Base-by-base conservation (phyloP, 106 monocot genomes). In the Gastrodia elata region DNA sequence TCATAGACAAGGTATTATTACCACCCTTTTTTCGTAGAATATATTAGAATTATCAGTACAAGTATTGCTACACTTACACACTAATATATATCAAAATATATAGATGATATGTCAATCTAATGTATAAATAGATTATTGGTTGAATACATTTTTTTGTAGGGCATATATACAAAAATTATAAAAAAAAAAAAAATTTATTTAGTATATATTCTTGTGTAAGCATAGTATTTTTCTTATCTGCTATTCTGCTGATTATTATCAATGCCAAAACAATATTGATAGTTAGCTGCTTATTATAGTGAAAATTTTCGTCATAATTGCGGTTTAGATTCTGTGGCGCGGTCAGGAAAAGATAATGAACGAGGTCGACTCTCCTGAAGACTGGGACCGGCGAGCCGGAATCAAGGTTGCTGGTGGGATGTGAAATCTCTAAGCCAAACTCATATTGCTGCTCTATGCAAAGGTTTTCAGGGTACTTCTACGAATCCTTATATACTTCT, bases 261-360 rank as follows among this genome's bases (percentile, higher is more conserved):
- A 22, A 52, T 1, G 22, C 22, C 4, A 52, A 52, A 52, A 2
- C 6, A 30, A 14, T 32, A 32, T 61, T 61, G 30, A 14, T n/a
- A 32, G n/a, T 61, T 30, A 14, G 61, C 30, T 61, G 5, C 0
- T 24, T 10, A 1, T 48, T 38, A 26, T 30, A 10, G 6, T 41
- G 0, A 28, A 39, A 26, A 39, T 43, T 67, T 14, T 65, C 22
- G 61, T 61, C 13, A 43, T 71, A 13, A 18, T 82, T n/a, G 40
- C 68, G 3, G 25, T 72, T 34, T 83, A 96, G 95, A 90, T 90
- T 72, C 84, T 87, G 26, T 87, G 84, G 89, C 95, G 92, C 72
- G 92, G 89, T 55, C 89, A 92, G 80, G 95, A 96, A 36, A 82
- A 90, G 76, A 79, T 92, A 61, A 96, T 92, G 95, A 76, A 87